Evolutionary conservation across 2,329 filamentous ascomycete species (phyloP).

Genomic region (Aspergillus aculeatinus): DNA sequence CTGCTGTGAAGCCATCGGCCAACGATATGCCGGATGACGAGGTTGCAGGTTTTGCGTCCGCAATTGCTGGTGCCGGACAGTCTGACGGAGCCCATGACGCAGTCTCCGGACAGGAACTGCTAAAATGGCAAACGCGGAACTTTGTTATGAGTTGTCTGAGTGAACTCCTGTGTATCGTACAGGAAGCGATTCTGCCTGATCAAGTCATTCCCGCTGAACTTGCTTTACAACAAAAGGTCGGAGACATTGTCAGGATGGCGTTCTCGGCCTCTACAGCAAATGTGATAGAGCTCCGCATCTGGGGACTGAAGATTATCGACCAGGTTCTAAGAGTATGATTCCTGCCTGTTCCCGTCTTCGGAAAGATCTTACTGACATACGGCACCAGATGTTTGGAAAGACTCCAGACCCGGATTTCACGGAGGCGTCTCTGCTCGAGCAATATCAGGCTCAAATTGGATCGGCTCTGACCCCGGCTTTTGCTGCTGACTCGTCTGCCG

Average conservation of each 20-base stretch:
- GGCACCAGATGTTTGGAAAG: constrained; percentile 76
- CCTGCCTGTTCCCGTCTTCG: background rate
- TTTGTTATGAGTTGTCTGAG: constrained; percentile 89
- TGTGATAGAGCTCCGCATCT: constrained; percentile 83
- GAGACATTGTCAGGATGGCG: constrained; percentile 92
- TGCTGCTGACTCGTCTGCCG: constrained; percentile 90
- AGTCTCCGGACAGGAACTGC: constrained; percentile 72
- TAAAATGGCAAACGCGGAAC: constrained; percentile 92
- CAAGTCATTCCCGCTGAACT: constrained; percentile 75
- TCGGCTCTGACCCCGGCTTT: constrained; percentile 96
- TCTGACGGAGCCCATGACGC: constrained; percentile 52
- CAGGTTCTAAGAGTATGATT: constrained; percentile 69
- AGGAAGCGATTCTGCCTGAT: constrained; percentile 74
- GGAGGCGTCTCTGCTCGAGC: constrained; percentile 93
- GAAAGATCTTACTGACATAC: constrained; percentile 2
- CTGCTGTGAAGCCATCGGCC: constrained; percentile 46
- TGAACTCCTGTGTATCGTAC: constrained; percentile 76
- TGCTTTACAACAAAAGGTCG: constrained; percentile 77
- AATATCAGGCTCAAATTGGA: constrained; percentile 97
- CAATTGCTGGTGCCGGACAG: constrained; percentile 61
- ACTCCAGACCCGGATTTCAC: constrained; percentile 94
- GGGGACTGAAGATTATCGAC: constrained; percentile 90
- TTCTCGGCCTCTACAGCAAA: constrained; percentile 96
- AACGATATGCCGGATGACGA: constrained; percentile 95
- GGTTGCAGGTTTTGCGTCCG: constrained; percentile 89